These are phyloP conservation scores for Peronospora destructor DNA, from an alignment of 352 stramenopile genomes.

Conservation along the genomic window DNA sequence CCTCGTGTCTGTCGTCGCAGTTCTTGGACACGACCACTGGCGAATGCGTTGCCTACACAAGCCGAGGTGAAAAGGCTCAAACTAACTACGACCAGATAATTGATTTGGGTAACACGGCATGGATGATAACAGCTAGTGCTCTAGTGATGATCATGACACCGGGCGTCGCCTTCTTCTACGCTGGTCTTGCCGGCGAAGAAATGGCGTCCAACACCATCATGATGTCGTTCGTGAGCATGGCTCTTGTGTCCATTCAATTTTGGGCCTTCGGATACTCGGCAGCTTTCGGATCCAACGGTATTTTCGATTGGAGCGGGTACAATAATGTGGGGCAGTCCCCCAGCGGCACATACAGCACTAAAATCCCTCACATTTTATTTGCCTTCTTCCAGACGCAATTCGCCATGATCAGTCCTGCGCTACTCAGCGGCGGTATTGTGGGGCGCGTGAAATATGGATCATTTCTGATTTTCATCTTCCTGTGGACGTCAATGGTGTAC, in stretches of 20 bases:
- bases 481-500: slow-evolving; percentile 83
- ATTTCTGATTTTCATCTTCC: slow-evolving; percentile 73
- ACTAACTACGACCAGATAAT: slow-evolving; percentile 27
- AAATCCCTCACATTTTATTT: slow-evolving; percentile 68
- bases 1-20: slow-evolving; percentile 25
- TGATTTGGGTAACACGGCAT: slow-evolving; percentile 59
- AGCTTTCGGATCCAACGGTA: slow-evolving; percentile 48
- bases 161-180: slow-evolving; percentile 79
- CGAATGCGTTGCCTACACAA: slow-evolving; percentile 34
- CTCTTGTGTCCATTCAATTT: slow-evolving; percentile 73
- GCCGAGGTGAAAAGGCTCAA: slow-evolving; percentile 31
- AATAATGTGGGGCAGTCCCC: slow-evolving; percentile 39
- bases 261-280: slow-evolving; percentile 71
- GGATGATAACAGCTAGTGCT: slow-evolving; percentile 46
- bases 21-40: slow-evolving; percentile 28
- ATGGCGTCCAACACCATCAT: slow-evolving; percentile 81
- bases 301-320: slow-evolving; percentile 55
- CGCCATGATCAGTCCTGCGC: slow-evolving; percentile 67
- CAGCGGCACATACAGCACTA: slow-evolving; percentile 43
- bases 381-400: slow-evolving; percentile 83
- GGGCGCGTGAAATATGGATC: slow-evolving; percentile 75
- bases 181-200: slow-evolving; percentile 62
- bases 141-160: slow-evolving; percentile 75
- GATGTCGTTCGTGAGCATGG: slow-evolving; percentile 77
- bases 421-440: slow-evolving; percentile 75